Conservation (phyloP, 345 rosid species). For the Lepidium aucheri region DNA sequence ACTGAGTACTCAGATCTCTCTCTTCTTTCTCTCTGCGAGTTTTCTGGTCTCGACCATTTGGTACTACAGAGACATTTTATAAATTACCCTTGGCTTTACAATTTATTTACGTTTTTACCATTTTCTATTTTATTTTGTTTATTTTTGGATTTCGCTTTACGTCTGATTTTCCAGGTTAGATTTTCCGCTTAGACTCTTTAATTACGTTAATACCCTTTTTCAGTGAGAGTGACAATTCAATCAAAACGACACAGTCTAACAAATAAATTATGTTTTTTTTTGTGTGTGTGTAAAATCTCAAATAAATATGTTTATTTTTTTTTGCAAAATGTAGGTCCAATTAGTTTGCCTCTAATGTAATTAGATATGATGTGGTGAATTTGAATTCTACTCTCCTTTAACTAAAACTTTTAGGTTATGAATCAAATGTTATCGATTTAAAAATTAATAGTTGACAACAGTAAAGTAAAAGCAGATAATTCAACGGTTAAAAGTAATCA, state of each 20-base stretch:
- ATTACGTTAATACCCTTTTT: neutral
- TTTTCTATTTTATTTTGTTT: neutral
- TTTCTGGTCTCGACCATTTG: constrained; percentile 24
- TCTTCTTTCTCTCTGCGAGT: constrained; percentile 5
- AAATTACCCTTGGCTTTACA: neutral
- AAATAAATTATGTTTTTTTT: neutral
- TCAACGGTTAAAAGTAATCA: no score
- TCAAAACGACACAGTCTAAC: neutral
- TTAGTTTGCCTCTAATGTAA: no score
- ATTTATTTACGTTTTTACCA: constrained; percentile 28
- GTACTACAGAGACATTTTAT: neutral
- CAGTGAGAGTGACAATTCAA: neutral
- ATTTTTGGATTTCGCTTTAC: neutral
- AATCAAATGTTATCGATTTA: no score
- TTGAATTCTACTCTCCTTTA: no score
- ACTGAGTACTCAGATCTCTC: constrained; percentile 41
- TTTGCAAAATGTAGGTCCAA: no score
- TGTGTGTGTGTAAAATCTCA: neutral
- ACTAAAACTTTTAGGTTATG: no score
- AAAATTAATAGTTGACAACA: no score
- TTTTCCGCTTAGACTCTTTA: constrained; percentile 8
- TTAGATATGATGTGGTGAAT: no score
- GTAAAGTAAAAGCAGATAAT: no score
- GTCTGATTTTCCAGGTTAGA: constrained; percentile 22
- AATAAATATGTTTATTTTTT: no score